A percentile compares a stretch with the other conserved stretches of the same genome.
Evolutionary conservation across 768 basidiomycete genomes (phyloP).

Genomic region (Podaxis carcinomalis): DNA sequence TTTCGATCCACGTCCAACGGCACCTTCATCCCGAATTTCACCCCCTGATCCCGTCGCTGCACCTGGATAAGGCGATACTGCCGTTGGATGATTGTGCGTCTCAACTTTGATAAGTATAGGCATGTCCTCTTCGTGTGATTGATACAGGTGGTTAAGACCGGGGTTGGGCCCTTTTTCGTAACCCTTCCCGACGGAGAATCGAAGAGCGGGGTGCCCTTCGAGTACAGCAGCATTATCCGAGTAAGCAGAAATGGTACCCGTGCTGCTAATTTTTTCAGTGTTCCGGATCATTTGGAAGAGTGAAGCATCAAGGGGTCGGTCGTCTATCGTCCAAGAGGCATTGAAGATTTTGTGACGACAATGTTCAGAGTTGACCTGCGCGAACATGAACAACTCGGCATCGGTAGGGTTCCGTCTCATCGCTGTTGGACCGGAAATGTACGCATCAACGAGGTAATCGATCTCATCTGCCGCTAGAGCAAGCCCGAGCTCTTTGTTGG

Average conservation of each 20-base stretch:
- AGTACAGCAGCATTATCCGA: constrained; percentile 98
- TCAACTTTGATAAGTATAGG: constrained; percentile 96
- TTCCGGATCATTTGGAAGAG: constrained; percentile 98
- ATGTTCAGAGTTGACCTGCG: constrained; percentile 99
- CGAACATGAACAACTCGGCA: constrained; percentile 99
- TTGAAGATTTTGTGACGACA: constrained; percentile 99
- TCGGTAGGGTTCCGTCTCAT: constrained; percentile 88
- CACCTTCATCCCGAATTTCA: constrained; percentile 97
- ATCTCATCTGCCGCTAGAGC: constrained; percentile 90
- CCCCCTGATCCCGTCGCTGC: constrained; percentile 98
- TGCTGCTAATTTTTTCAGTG: constrained; percentile 73
- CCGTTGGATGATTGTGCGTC: constrained; percentile 98
- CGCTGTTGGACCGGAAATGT: constrained; percentile 62
- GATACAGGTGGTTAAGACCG: constrained; percentile 42
- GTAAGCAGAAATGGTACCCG: constrained; percentile 92
- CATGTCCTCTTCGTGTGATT: constrained; percentile 60
- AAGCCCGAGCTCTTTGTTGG: constrained; percentile 84
- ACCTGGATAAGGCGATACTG: constrained; percentile 97
- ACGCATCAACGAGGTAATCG: constrained; percentile 87
- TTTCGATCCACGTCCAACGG: constrained; percentile 90
- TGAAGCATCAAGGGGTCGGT: constrained; percentile 53
- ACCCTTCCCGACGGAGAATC: constrained; percentile 56
- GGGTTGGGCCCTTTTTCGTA: constrained; percentile 18
- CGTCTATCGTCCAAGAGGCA: constrained; percentile 91
- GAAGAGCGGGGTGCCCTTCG: constrained; percentile 67